These are phyloP conservation scores for Aristolochia fimbriata DNA, from an alignment of 164 flowering plant species.

Conservation along the genomic window DNA sequence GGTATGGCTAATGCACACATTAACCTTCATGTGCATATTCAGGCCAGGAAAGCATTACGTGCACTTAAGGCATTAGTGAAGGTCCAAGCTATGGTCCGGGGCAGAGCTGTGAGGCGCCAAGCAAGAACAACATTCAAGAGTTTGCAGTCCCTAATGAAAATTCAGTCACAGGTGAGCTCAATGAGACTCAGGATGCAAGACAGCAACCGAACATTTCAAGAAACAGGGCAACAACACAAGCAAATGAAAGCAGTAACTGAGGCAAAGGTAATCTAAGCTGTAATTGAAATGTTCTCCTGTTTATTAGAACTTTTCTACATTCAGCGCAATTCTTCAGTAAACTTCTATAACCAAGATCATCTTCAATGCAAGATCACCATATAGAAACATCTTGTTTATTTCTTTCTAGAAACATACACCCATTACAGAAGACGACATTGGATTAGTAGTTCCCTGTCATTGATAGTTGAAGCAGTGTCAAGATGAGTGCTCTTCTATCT, in stretches of 20 bases:
- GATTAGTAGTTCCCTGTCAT: too few relatives aligned
- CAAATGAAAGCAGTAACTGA: conserved; percentile 3
- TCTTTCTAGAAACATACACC: too few relatives aligned
- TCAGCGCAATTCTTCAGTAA: too few relatives aligned
- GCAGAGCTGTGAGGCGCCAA: conserved; percentile 58
- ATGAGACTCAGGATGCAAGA: conserved; percentile 14
- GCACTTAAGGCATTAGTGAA: conserved; percentile 80
- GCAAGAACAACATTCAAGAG: conserved; percentile 20
- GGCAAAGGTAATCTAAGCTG: too few relatives aligned
- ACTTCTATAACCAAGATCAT: too few relatives aligned
- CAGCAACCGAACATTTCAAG: conserved; percentile 7
- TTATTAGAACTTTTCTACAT: too few relatives aligned
- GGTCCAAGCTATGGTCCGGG: conserved; percentile 79
- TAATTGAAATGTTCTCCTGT: too few relatives aligned
- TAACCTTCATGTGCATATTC: not conserved
- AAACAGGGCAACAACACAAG: conserved; percentile 10
- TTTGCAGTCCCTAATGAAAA: conserved; percentile 26
- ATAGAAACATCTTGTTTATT: not conserved
- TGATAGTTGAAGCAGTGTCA: too few relatives aligned
- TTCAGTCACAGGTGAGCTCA: conserved; percentile 20
- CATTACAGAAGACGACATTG: not conserved
- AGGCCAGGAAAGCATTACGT: conserved; percentile 85
- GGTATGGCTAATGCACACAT: not conserved
- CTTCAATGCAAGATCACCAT: too few relatives aligned
- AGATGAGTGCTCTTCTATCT: too few relatives aligned